Conservation (phyloP, 176 grass and related monocot genomes). For the Aegilops speltoides region DNA sequence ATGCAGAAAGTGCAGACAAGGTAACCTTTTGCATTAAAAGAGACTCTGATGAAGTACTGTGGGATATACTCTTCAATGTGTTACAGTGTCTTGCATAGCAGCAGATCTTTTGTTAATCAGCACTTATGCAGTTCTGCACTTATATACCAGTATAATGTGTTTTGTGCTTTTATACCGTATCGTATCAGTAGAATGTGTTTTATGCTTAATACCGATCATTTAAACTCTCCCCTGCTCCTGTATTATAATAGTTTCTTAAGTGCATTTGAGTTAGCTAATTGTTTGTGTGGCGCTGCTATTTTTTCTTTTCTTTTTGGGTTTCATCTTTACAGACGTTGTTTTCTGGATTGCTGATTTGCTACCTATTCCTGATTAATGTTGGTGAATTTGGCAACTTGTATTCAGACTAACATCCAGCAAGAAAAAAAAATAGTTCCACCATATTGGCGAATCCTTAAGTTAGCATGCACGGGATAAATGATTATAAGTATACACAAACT, state of each 20-base stretch:
- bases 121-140: background rate
- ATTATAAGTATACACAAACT: background rate
- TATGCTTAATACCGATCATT: background rate
- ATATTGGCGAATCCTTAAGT: background rate
- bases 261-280: background rate
- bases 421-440: background rate
- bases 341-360: background rate
- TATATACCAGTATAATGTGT: background rate
- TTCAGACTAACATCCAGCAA: background rate
- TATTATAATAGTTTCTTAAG: background rate
- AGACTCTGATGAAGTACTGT: background rate
- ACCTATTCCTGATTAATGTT: background rate
- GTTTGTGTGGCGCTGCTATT: background rate
- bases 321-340: background rate
- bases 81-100: background rate
- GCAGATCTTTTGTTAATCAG: background rate
- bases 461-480: background rate
- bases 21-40: conserved; percentile 27
- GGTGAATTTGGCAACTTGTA: background rate
- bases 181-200: background rate
- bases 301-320: background rate
- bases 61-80: background rate
- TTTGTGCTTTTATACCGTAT: background rate
- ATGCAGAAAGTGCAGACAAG: conserved; percentile 58
- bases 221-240: conserved; percentile 1